These are phyloP conservation scores for Fraxinus velutina DNA, from an alignment of 305 asterid species.

Conservation along the genomic window DNA sequence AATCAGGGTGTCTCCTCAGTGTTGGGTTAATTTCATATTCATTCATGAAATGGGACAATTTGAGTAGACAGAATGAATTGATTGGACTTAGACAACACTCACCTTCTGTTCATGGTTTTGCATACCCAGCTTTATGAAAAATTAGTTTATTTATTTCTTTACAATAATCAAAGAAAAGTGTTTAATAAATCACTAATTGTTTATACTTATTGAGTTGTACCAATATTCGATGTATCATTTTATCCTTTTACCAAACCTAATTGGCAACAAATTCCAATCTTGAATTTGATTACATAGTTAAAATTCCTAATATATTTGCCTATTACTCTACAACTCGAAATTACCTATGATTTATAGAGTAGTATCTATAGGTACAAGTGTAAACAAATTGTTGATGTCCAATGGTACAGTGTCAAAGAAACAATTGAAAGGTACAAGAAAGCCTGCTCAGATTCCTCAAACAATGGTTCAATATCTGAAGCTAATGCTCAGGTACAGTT, in stretches of 20 bases:
- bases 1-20: slow-evolving; percentile 23
- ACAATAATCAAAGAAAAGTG: neutral
- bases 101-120: slow-evolving; percentile 27
- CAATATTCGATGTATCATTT: neutral
- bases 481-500: slow-evolving; percentile 70
- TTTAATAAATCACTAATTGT: neutral
- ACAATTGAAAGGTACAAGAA: slow-evolving; percentile 91
- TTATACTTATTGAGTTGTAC: neutral
- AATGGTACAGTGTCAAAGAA: slow-evolving; percentile 69
- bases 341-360: neutral
- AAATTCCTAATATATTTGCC: neutral
- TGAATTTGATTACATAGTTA: neutral
- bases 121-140: neutral
- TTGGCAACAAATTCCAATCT: neutral
- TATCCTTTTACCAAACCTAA: neutral
- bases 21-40: slow-evolving; percentile 22
- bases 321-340: neutral
- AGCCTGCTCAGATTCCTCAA: slow-evolving; percentile 65
- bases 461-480: slow-evolving; percentile 62
- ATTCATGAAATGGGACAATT: slow-evolving; percentile 35
- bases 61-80: slow-evolving; percentile 43
- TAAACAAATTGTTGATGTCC: neutral
- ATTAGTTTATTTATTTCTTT: neutral
- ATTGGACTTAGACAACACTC: slow-evolving; percentile 31
- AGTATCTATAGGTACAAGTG: neutral